Percentiles rank a stretch among this genome's conserved stretches.
Conservation (phyloP, 345 rosid genomes). For the Brassica rapa region DNA sequence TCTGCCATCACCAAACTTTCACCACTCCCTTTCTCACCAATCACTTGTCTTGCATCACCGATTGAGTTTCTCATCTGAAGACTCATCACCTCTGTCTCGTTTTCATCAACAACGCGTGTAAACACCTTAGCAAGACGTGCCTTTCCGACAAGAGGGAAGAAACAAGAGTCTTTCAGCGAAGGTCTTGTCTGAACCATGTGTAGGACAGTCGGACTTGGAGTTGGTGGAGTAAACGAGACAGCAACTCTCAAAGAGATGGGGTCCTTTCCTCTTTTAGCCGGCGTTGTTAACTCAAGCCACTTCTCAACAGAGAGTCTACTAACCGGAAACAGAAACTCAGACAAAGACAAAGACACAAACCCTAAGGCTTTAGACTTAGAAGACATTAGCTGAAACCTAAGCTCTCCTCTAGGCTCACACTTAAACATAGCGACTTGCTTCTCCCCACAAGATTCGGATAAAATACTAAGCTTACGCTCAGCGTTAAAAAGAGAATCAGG, state of each 20-base stretch:
- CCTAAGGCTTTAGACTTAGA: slow-evolving; percentile 62
- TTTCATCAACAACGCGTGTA: slow-evolving; percentile 54
- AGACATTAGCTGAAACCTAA: slow-evolving; percentile 70
- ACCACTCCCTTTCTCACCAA: slow-evolving; percentile 53
- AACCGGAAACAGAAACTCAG: slow-evolving; percentile 62
- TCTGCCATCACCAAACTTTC: slow-evolving; percentile 66
- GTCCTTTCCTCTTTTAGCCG: slow-evolving; percentile 43
- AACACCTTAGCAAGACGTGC: slow-evolving; percentile 40
- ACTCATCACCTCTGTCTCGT: slow-evolving; percentile 62
- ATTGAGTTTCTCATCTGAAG: slow-evolving; percentile 74
- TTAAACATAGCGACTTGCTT: slow-evolving; percentile 74
- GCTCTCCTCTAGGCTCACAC: slow-evolving; percentile 80
- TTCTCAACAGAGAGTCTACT: slow-evolving; percentile 67
- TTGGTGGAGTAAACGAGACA: slow-evolving; percentile 70
- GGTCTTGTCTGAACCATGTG: slow-evolving; percentile 53
- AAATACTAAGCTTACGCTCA: slow-evolving; percentile 57
- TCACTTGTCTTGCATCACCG: slow-evolving; percentile 59
- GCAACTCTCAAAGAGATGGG: slow-evolving; percentile 67
- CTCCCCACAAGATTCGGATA: slow-evolving; percentile 54
- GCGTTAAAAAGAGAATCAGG: slow-evolving; percentile 64
- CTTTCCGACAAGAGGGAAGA: slow-evolving; percentile 58
- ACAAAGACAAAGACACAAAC: slow-evolving; percentile 54
- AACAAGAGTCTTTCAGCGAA: slow-evolving; percentile 56
- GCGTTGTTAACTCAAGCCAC: slow-evolving; percentile 69
- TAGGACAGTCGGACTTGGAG: slow-evolving; percentile 51